phyloP scores from a whole-genome alignment of 2,329 filamentous ascomycete genomes.

The Xylariaceae sp. region DNA sequence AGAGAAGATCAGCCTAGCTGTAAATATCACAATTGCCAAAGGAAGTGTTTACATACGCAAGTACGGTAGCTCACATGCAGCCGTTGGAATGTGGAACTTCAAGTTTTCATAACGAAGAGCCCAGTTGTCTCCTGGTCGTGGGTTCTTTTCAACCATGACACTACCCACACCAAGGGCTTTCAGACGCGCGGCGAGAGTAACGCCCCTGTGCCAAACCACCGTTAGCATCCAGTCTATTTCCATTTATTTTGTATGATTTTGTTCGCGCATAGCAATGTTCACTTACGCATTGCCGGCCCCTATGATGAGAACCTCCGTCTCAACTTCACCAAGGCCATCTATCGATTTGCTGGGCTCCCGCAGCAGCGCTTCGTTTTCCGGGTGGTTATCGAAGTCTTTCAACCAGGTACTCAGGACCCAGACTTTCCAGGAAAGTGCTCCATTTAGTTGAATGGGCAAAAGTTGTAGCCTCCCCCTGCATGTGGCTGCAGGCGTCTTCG shows the following conservation, averaged over 20 bases:
- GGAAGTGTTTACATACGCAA: not conserved
- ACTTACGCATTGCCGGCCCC: constrained; percentile 31
- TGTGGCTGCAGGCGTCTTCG: not conserved
- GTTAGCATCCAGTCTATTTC: too few species aligned
- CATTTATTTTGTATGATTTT: too few species aligned
- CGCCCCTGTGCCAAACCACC: not conserved
- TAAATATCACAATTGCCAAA: too few species aligned
- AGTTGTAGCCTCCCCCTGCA: not conserved
- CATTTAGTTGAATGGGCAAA: not conserved
- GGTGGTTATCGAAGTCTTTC: constrained; percentile 14
- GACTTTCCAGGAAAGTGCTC: constrained; percentile 27
- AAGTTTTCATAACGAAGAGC: constrained; percentile 32
- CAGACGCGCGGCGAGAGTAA: constrained; percentile 27
- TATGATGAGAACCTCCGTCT: constrained; percentile 31
- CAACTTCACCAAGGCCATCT: constrained; percentile 9
- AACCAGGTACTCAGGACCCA: constrained; percentile 30
- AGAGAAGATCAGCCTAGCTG: too few species aligned
- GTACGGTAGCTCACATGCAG: constrained; percentile 29
- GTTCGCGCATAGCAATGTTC: too few species aligned
- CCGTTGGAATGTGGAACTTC: constrained; percentile 35
- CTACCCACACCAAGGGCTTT: constrained; percentile 33
- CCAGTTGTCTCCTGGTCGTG: constrained; percentile 36
- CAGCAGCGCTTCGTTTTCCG: constrained; percentile 26
- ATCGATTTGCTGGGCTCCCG: constrained; percentile 14
- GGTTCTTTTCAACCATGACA: constrained; percentile 32